Conservation (phyloP, 2,329 filamentous ascomycete species). For the Bipolaris sorokiniana region DNA sequence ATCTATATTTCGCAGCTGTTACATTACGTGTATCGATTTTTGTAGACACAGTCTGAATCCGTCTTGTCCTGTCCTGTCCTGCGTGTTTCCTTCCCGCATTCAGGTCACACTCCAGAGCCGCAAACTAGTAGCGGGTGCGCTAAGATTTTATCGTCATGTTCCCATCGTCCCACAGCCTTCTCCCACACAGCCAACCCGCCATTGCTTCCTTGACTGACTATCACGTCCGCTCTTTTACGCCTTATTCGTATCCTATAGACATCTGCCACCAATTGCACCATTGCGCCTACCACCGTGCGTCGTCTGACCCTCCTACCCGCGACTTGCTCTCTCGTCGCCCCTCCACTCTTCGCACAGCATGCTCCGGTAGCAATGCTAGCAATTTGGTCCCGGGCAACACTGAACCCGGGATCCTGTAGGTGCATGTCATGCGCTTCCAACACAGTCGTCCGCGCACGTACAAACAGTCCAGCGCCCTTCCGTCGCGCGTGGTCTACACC, state of each 20-base stretch:
- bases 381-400: constrained; percentile 70
- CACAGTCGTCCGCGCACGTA: constrained; percentile 57
- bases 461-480: constrained; percentile 57
- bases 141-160: constrained; percentile 9
- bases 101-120: neutral
- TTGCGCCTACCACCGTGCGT: constrained; percentile 20
- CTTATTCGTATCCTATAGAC: neutral
- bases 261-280: constrained; percentile 4
- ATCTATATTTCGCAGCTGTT: neutral
- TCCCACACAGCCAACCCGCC: neutral
- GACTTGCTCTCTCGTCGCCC: constrained; percentile 27
- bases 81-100: neutral
- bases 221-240: neutral
- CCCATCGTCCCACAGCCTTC: neutral
- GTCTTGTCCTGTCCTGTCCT: neutral
- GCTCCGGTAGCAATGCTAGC: constrained; percentile 65
- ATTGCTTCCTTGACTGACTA: neutral
- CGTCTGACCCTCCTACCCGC: constrained; percentile 19
- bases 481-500: constrained; percentile 57
- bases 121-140: constrained; percentile 17
- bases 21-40: neutral
- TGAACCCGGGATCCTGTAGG: constrained; percentile 65
- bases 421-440: constrained; percentile 66
- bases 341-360: constrained; percentile 36
- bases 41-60: too few relatives aligned